These are phyloP conservation scores for Taiozyma sp. DNA, from an alignment of 1,139 yeast genomes.

Conservation along the genomic window DNA sequence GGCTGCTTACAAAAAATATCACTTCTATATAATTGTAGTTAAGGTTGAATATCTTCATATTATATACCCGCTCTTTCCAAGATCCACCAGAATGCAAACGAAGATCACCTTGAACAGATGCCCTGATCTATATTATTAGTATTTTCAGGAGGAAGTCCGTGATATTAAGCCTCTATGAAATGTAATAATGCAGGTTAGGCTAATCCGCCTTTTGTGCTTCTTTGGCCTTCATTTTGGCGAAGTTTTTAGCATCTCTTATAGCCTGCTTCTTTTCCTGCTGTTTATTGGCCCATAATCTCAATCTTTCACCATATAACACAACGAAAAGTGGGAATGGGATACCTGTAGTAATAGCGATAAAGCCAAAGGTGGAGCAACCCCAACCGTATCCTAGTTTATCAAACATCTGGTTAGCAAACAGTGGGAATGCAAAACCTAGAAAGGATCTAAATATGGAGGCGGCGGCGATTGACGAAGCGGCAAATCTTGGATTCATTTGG, in stretches of 20 bases:
- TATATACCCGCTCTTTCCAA: neutral
- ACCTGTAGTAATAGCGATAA: slow-evolving; percentile 50
- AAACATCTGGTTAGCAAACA: slow-evolving; percentile 42
- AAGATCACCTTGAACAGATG: no score
- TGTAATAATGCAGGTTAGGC: neutral
- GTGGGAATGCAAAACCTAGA: slow-evolving; percentile 52
- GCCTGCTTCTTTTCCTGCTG: slow-evolving; percentile 37
- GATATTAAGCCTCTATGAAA: neutral
- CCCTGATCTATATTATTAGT: no score
- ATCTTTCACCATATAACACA: slow-evolving; percentile 46
- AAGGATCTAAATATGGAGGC: slow-evolving; percentile 55
- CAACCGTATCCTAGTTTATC: slow-evolving; percentile 49
- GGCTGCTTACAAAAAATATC: neutral
- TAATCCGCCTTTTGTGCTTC: slow-evolving; percentile 7
- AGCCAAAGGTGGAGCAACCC: slow-evolving; percentile 59
- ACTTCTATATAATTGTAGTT: neutral
- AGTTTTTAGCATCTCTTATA: slow-evolving; percentile 33
- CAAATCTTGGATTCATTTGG: slow-evolving; percentile 59
- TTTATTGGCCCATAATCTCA: slow-evolving; percentile 52
- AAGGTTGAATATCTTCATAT: neutral
- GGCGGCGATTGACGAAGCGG: slow-evolving; percentile 57
- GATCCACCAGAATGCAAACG: no score
- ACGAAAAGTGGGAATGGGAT: slow-evolving; percentile 60
- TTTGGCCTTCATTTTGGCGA: slow-evolving; percentile 25
- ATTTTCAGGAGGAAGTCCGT: no score